These are phyloP conservation scores for Scheffersomyces segobiensis DNA, from an alignment of 1,139 yeast genomes.

Conservation along the genomic window DNA sequence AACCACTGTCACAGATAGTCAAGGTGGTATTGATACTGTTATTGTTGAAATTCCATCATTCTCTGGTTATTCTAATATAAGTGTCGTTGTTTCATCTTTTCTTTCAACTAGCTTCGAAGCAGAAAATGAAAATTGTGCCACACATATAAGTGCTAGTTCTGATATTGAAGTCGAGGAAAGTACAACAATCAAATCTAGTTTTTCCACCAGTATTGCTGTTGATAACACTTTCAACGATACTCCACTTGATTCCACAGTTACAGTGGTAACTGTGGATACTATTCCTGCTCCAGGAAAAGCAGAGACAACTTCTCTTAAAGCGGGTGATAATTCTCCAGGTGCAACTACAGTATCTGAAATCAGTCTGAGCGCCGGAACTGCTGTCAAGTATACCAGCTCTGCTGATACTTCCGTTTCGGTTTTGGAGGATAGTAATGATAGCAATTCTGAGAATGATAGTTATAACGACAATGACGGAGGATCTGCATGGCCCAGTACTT, in stretches of 20 bases:
- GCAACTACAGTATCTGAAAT: not conserved
- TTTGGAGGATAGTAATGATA: not conserved
- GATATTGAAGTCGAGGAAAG: not conserved
- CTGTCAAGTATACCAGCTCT: not conserved
- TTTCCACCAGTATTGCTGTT: not conserved
- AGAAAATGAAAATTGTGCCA: too few relatives aligned
- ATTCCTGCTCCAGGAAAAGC: not conserved
- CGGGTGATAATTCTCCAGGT: not conserved
- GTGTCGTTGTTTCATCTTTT: not conserved
- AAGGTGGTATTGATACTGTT: conserved; percentile 10
- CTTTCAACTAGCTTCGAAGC: too few relatives aligned
- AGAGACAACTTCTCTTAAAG: not conserved
- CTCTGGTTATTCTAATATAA: not conserved
- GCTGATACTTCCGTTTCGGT: not conserved
- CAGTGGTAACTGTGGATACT: not conserved
- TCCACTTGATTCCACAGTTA: not conserved
- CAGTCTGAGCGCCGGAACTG: not conserved
- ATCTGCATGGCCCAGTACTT: not conserved
- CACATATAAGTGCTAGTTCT: not conserved
- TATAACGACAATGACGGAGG: not conserved
- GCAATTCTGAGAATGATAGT: not conserved
- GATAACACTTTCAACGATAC: not conserved
- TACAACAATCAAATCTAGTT: not conserved
- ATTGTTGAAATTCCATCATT: conserved; percentile 13
- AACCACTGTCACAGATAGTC: not conserved